Conservation (phyloP, 306 rosid species). For the Trifolium subterraneum region DNA sequence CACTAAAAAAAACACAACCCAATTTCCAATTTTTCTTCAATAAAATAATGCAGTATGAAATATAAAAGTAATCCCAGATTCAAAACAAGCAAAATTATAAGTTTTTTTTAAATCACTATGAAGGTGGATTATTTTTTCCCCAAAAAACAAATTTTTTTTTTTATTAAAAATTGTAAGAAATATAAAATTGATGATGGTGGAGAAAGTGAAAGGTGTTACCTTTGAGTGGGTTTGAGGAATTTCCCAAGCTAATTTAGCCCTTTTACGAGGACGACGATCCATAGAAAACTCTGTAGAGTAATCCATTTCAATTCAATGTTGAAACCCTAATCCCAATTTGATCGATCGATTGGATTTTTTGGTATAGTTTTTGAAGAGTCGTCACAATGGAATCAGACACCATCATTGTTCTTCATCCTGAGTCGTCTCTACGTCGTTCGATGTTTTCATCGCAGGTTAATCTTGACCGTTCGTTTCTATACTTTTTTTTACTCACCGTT, state of each 20-base stretch:
- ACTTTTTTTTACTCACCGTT: background rate
- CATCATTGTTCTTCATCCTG: conserved; percentile 19
- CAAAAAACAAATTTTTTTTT: background rate
- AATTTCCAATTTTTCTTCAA: background rate
- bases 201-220: conserved; percentile 13
- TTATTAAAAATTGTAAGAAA: background rate
- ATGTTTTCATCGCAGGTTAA: background rate
- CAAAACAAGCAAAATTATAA: background rate
- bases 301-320: conserved; percentile 3
- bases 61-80: background rate
- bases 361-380: background rate
- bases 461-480: background rate
- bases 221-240: conserved; percentile 29
- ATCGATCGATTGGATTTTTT: conserved; percentile 5
- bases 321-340: conserved; percentile 34
- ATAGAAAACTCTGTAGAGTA: conserved; percentile 19
- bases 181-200: background rate
- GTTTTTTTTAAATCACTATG: background rate
- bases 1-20: background rate
- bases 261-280: conserved; percentile 26
- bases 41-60: background rate
- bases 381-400: conserved; percentile 15
- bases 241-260: conserved; percentile 14
- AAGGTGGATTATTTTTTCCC: background rate
- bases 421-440: conserved; percentile 13